Percentiles rank a stretch among this genome's conserved stretches.
Evolutionary conservation across 495 filamentous ascomycete species (phyloP).

Genomic region (Astrothelium macrocarpum): DNA sequence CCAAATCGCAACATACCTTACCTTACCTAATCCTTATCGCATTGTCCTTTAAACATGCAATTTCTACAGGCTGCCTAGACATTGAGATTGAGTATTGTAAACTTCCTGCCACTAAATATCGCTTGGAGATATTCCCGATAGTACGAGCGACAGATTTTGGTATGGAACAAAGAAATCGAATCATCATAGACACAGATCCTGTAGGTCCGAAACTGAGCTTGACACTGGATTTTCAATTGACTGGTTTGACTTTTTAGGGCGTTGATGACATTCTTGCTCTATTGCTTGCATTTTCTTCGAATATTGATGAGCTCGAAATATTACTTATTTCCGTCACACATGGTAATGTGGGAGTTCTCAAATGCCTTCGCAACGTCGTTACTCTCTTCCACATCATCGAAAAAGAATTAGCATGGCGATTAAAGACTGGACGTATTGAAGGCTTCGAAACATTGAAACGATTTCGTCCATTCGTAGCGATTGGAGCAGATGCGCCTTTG

Average conservation of each 20-base stretch:
- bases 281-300: conserved; percentile 73
- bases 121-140: too few species aligned
- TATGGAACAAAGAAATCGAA: not conserved
- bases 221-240: not conserved
- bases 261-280: conserved; percentile 86
- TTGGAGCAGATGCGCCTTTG: conserved; percentile 76
- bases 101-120: too few species aligned
- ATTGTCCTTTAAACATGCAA: too few species aligned
- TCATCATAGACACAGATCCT: conserved; percentile 3
- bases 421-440: conserved; percentile 48
- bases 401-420: conserved; percentile 78
- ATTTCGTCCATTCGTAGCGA: conserved; percentile 69
- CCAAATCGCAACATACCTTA: not conserved
- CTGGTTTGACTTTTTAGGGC: conserved; percentile 42
- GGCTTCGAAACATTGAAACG: conserved; percentile 60
- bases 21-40: too few species aligned
- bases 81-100: too few species aligned
- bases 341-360: conserved; percentile 80
- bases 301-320: conserved; percentile 78
- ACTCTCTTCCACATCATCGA: conserved; percentile 89
- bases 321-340: conserved; percentile 85
- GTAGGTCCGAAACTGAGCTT: not conserved
- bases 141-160: too few species aligned
- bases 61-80: too few species aligned
- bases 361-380: conserved; percentile 79